Conservation (phyloP, 306 rosid species). For the Rosa persica region DNA sequence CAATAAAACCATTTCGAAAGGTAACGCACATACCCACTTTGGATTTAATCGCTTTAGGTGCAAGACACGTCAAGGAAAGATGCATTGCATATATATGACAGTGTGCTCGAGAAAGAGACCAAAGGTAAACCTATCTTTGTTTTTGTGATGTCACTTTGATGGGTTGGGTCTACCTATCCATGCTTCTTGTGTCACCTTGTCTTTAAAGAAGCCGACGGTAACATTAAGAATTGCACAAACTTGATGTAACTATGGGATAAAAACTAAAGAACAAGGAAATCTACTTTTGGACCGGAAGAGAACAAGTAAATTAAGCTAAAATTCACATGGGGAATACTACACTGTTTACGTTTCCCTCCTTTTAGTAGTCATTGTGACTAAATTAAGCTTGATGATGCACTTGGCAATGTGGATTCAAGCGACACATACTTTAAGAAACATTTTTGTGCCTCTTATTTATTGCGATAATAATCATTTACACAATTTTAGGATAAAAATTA, state of each 20-base stretch:
- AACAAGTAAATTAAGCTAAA: neutral
- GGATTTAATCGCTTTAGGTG: slow-evolving; percentile 14
- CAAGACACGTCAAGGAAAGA: slow-evolving; percentile 9
- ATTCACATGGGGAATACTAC: neutral
- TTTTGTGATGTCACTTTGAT: neutral
- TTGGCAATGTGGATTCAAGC: too few relatives aligned
- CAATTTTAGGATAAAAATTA: too few relatives aligned
- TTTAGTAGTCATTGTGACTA: too few relatives aligned
- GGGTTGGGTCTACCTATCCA: slow-evolving; percentile 3
- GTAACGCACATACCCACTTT: neutral
- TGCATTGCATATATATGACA: neutral
- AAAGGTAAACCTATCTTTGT: neutral
- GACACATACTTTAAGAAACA: too few relatives aligned
- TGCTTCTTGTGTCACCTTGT: neutral
- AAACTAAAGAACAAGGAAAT: neutral
- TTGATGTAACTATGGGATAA: neutral
- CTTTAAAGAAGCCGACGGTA: neutral
- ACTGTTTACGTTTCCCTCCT: too few relatives aligned
- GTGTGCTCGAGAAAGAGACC: slow-evolving; percentile 9
- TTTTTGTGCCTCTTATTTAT: too few relatives aligned
- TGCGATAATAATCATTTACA: too few relatives aligned
- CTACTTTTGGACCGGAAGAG: neutral
- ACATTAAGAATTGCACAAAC: neutral
- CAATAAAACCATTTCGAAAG: neutral
- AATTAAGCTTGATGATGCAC: too few relatives aligned